Evolutionary conservation across 768 basidiomycete species (phyloP), one percentile per base, ranked within the genome.

Genomic region (Krasilnikovozyma curviuscula): DNA sequence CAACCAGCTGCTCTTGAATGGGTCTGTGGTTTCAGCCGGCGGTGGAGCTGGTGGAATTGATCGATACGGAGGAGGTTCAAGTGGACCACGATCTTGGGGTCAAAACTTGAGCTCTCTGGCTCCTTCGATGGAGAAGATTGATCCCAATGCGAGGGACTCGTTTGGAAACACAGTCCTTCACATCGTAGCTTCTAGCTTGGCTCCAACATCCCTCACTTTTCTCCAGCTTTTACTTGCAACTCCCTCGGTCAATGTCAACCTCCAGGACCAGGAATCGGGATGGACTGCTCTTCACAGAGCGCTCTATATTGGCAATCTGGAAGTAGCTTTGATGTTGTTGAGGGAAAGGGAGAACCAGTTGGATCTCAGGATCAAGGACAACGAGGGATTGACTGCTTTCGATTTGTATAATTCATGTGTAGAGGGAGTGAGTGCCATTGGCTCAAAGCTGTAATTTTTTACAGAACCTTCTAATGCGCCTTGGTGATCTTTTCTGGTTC

Each of bases 271-370:
- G 45, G 91, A 97, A 69, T 83, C 75, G 49, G 79, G 79, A 48
- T 95, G 86, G 82, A 91, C 85, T 1, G 74, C 89, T 7, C 67
- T 97, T 19, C 91, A 98, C 58, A 69, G 86, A 40, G 83, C 83
- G 2, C 63, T 89, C 56, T 93, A 86, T 60, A 63, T 69, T 31
- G 83, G 82, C 1, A 84, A 66, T 45, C 53, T 67, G 50, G 47
- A 62, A 53, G 56, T 54, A 44, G 85, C 81, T 3, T 65, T 83
- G 39, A 68, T 88, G 30, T 71, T 97, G 7, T 66, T 93, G 44
- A 75, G 79, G 57, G 74, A 77, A 32, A 57, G 71, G 19, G 85
- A 91, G 57, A 46, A 52, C 12, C 19, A n/a, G 25, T 75, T 75
- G 21, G 83, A 93, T 61, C 64, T 69, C 0, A 66, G 71, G 5